Base-by-base conservation (phyloP, 129 eudicot genomes). In the Erigeron canadensis region DNA sequence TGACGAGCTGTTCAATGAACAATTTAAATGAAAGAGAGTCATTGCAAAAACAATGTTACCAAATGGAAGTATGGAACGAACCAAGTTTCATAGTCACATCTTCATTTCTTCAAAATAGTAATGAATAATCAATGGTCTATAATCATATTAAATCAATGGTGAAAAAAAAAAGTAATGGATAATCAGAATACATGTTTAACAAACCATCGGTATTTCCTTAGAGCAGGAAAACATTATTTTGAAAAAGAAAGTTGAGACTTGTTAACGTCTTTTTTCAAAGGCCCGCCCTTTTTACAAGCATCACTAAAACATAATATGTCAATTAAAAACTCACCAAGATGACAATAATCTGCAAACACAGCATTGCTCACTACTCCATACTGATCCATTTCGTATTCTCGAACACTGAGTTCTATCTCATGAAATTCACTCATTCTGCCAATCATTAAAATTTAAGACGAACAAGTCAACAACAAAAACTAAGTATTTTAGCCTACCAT, bases 291-390 rank as follows among this genome's bases (percentile, higher is more conserved):
- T 28, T 28, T 28, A 2, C 34, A 28, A 28, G 3, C 34, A 28
- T 28, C 34, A 2, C 34, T 28, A 3, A 28, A 28, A 28, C 34
- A 28, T 22, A n/a, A 22, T n/a, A 1, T 15, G 17, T 45, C n/a
- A n/a, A 28, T 6, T 28, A 40, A 69, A 77, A 39, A 40, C 86
- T 84, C 72, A 92, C 98, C 96, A 65, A 85, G 95, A 78, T 92
- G 96, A 76, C 98, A 92, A 73, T 86, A 92, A 70, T 95, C 85
- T 69, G 95, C 89, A 54, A 79, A 92, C 21, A 85, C 43, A 19
- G 98, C 90, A 89, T 93, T 87, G 80, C 87, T 89, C 48, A 93
- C 96, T 47, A 93, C 98, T 71, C 96, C 96, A 62, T 87, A 89
- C 51, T 89, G 98, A 82, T 93, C 96, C 80, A 93, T 68, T 81